Evolutionary conservation across 805 yeast genomes (phyloP), one percentile per base, ranked within the genome.

Genomic region (Ogataea paradorogensis): DNA sequence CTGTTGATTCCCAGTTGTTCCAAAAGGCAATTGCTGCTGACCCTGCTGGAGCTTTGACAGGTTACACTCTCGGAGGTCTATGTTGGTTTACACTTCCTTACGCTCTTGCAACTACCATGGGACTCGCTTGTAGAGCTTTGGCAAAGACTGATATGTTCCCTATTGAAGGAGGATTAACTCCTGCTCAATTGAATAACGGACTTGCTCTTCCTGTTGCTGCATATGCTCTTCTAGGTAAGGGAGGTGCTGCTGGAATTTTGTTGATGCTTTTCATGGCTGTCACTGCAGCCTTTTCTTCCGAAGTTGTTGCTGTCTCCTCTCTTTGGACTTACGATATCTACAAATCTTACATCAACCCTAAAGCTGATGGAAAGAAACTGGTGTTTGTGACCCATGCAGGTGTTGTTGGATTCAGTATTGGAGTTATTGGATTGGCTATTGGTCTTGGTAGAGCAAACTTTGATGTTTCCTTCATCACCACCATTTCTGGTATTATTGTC

Each of bases 231-330:
- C 62, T 73, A 56, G 80, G 80, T 31, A 71, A 61, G 40, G 70
- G 73, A 33, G 79, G 78, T 26, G 73, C 73, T 2, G 75, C 67
- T 25, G 69, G 69, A 46, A 64, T 74, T 11, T 62, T 74, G 36
- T 50, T 70, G 30, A 60, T 74, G 62, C 66, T 73, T 3, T 74
- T 74, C 54, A 71, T 73, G 73, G 76, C 78, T 15, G 72, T 67
- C 15, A 74, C 80, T 1, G 72, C 78, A 15, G 78, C 78, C 38
- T 71, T 70, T 69, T 71, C 77, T n/a, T 73, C 78, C 11, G 79
- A 74, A 56, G 62, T 72, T 37, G 70, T 74, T 53, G 76, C 80
- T 6, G 77, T 73, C 4, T 70, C 76, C 1, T 67, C 77, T 9
- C 59, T 74, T 34, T 63, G 65, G 53, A 70, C 78, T 18, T 72